Evolutionary conservation across 306 rosid species (phyloP).

Genomic region (Cajanus cajan): DNA sequence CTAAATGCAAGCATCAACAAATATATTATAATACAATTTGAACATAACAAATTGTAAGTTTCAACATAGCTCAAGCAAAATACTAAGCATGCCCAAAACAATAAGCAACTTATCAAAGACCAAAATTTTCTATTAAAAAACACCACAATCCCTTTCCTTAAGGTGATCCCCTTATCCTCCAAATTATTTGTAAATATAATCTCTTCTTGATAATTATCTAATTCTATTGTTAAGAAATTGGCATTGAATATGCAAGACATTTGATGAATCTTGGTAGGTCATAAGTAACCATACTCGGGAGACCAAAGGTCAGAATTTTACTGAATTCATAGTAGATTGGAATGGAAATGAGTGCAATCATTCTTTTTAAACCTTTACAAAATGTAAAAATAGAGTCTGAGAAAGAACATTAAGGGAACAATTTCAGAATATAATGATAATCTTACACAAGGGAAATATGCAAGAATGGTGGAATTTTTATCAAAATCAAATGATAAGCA

Average conservation of each 20-base stretch:
- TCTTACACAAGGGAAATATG: not conserved
- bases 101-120: not conserved
- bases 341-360: not conserved
- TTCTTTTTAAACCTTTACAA: not conserved
- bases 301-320: not conserved
- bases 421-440: not conserved
- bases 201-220: not conserved
- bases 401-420: not conserved
- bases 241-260: conserved; percentile 2
- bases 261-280: not conserved
- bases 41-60: conserved; percentile 10
- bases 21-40: conserved; percentile 9
- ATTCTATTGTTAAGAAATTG: not conserved
- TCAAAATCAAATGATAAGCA: not conserved
- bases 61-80: conserved; percentile 23
- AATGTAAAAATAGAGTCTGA: not conserved
- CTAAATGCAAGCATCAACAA: conserved; percentile 40
- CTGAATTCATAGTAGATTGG: not conserved
- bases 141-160: not conserved
- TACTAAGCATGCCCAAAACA: not conserved
- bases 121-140: not conserved
- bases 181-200: not conserved
- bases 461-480: not conserved
- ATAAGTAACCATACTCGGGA: not conserved
- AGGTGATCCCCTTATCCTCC: not conserved